These are phyloP conservation scores for Pyrenophora graminea DNA, from an alignment of 2,329 filamentous ascomycete genomes.

Conservation along the genomic window DNA sequence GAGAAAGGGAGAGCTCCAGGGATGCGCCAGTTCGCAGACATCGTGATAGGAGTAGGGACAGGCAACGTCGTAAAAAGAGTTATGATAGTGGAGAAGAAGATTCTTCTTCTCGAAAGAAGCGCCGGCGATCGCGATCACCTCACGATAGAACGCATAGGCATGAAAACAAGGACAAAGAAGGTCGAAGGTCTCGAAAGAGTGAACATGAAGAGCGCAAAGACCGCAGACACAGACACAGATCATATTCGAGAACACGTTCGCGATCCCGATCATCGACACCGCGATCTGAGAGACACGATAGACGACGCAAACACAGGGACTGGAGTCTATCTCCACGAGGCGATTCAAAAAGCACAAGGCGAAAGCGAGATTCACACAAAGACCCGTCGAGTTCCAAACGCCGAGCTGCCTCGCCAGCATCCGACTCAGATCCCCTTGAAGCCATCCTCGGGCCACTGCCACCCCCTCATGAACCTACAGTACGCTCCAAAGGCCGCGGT, in stretches of 20 bases:
- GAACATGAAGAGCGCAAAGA: constrained; percentile 14
- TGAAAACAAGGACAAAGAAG: constrained; percentile 14
- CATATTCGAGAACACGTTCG: constrained; percentile 25
- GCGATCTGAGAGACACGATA: constrained; percentile 14
- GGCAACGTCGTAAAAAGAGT: constrained; percentile 20
- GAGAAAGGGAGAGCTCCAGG: constrained; percentile 5
- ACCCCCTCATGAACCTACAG: constrained; percentile 52
- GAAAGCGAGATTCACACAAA: neutral
- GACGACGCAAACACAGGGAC: constrained; percentile 12
- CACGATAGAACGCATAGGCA: constrained; percentile 12
- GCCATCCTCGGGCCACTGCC: constrained; percentile 74
- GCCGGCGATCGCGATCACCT: constrained; percentile 23
- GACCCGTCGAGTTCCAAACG: neutral
- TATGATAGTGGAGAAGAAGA: constrained; percentile 21
- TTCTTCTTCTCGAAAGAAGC: constrained; percentile 14
- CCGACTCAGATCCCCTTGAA: constrained; percentile 71
- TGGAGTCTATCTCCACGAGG: constrained; percentile 19
- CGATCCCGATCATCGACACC: constrained; percentile 27
- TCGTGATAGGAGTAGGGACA: constrained; percentile 19
- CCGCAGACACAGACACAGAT: constrained; percentile 15
- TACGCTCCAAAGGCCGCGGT: constrained; percentile 48
- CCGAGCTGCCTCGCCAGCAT: constrained; percentile 24
- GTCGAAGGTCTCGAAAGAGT: constrained; percentile 12
- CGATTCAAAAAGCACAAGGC: neutral
- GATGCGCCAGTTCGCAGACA: constrained; percentile 7